These are phyloP conservation scores for Graphilbum fragrans DNA, from an alignment of 2,329 filamentous ascomycete genomes.

Conservation along the genomic window DNA sequence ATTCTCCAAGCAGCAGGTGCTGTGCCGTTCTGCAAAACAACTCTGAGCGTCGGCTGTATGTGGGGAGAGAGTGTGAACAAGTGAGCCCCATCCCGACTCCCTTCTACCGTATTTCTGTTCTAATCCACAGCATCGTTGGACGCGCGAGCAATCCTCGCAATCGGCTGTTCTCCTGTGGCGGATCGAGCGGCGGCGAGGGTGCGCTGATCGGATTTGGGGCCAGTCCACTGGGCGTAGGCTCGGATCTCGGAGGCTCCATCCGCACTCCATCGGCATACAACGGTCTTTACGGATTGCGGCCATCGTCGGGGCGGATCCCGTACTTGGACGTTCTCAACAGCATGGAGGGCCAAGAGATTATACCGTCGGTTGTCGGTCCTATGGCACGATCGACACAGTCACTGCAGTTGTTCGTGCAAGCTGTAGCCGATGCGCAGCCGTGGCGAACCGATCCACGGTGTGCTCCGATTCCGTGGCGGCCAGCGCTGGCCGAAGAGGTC, in stretches of 20 bases:
- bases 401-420: slow-evolving; percentile 38
- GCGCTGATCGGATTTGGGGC: slow-evolving; percentile 21
- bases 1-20: slow-evolving; percentile 17
- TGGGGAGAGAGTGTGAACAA: slow-evolving; percentile 21
- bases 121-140: slow-evolving; percentile 22
- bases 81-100: no score
- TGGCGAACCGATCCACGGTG: slow-evolving; percentile 57
- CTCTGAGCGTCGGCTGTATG: slow-evolving; percentile 15
- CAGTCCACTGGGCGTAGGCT: slow-evolving; percentile 21
- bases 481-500: no score
- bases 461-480: slow-evolving; percentile 53
- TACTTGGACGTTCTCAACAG: slow-evolving; percentile 11
- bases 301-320: slow-evolving; percentile 15
- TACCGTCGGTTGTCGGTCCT: slow-evolving; percentile 47
- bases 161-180: slow-evolving; percentile 19
- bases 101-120: background rate
- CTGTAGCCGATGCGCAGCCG: slow-evolving; percentile 43
- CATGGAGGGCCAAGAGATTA: slow-evolving; percentile 43
- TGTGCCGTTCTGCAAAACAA: slow-evolving; percentile 18
- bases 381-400: slow-evolving; percentile 39
- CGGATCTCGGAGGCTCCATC: slow-evolving; percentile 18
- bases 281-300: slow-evolving; percentile 18
- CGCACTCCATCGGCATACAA: slow-evolving; percentile 19
- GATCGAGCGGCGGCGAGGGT: slow-evolving; percentile 25
- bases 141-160: slow-evolving; percentile 22